phyloP scores from a whole-genome alignment of 345 rosid species.

The Citrus cavaleriei region DNA sequence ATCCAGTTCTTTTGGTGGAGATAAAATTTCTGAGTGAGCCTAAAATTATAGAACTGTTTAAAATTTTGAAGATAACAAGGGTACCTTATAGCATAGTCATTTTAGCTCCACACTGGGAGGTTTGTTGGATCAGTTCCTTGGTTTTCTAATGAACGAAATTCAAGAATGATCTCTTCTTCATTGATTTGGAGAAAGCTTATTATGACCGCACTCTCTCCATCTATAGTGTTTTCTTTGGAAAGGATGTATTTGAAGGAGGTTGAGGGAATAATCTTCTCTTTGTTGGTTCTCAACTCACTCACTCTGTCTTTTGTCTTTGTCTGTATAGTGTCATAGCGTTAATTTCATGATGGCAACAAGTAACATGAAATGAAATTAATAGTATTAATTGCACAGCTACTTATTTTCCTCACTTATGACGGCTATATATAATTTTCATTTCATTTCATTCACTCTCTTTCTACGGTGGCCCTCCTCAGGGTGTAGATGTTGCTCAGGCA shows the following conservation, averaged over 20 bases:
- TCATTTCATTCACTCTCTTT: not conserved
- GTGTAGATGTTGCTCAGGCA: conserved; percentile 43
- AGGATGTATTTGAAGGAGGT: not conserved
- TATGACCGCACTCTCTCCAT: no score
- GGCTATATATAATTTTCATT: not conserved
- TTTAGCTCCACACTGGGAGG: not conserved
- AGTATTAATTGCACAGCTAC: not conserved
- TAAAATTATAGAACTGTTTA: no score
- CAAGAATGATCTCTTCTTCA: not conserved
- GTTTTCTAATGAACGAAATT: not conserved
- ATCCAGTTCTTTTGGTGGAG: not conserved
- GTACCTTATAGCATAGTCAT: not conserved
- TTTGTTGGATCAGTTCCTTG: not conserved
- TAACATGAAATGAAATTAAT: not conserved
- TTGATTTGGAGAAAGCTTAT: not conserved
- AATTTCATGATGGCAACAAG: no score
- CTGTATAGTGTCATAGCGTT: no score
- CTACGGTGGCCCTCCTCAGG: conserved; percentile 29
- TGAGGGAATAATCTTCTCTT: not conserved
- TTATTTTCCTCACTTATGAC: no score
- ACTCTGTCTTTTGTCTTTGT: no score
- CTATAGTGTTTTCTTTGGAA: not conserved
- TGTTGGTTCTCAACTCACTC: not conserved
- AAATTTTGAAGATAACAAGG: not conserved
- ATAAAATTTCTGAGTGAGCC: not conserved